These are phyloP conservation scores for Lactarius quietus DNA, from an alignment of 768 basidiomycete species.

Conservation along the genomic window DNA sequence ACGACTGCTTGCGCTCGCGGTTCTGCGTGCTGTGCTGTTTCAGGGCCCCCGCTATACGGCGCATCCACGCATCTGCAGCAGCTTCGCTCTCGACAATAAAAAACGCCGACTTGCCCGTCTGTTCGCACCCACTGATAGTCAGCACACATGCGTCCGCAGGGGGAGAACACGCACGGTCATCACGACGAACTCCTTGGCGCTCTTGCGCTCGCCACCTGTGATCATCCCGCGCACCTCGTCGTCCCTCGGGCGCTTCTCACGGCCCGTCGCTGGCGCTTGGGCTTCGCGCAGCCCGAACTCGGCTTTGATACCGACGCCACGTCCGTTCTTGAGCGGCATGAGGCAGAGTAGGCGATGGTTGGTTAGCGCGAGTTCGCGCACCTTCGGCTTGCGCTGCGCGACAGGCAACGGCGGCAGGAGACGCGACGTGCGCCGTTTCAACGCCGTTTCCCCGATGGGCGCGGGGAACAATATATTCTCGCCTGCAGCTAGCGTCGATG, in stretches of 20 bases:
- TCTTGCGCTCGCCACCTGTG: conserved; percentile 47
- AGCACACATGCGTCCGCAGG: not conserved
- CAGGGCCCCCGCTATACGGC: conserved; percentile 20
- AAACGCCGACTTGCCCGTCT: conserved; percentile 26
- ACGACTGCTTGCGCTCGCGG: conserved; percentile 16
- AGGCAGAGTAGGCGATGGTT: conserved; percentile 54
- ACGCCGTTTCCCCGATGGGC: conserved; percentile 49
- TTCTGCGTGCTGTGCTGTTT: conserved; percentile 1
- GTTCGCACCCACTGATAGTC: not conserved
- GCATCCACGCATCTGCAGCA: conserved; percentile 19
- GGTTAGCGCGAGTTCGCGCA: conserved; percentile 55
- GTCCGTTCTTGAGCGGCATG: conserved; percentile 42
- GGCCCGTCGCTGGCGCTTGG: conserved; percentile 30
- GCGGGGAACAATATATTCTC: conserved; percentile 52
- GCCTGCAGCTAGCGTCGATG: conserved; percentile 39
- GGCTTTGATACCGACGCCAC: conserved; percentile 44
- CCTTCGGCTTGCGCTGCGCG: conserved; percentile 46
- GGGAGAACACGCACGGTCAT: conserved; percentile 47
- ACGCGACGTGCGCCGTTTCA: conserved; percentile 55
- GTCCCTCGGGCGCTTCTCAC: conserved; percentile 42
- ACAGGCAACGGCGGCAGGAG: conserved; percentile 48
- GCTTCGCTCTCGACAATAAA: conserved; percentile 21
- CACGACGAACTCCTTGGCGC: conserved; percentile 57
- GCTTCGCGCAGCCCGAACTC: conserved; percentile 43
- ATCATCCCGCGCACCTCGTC: conserved; percentile 35